Evolutionary conservation across 202 grass and related monocot genomes (phyloP).

Genomic region (Musa balbisiana): DNA sequence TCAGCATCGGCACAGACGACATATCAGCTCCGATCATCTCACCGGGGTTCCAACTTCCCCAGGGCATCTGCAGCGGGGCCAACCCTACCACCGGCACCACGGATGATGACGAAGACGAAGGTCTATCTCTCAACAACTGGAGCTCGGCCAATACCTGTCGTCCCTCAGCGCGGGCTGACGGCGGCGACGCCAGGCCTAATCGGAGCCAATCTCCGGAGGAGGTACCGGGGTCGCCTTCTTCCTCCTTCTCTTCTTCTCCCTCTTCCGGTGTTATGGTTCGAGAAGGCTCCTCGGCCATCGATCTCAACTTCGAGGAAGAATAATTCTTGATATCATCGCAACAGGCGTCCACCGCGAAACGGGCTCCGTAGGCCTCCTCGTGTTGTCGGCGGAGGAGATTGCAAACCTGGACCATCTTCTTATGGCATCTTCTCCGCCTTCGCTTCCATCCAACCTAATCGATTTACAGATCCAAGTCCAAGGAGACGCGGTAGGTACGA

Average conservation of each 20-base stretch:
- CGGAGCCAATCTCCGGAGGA: background rate
- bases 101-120: background rate
- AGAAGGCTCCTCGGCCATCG: background rate
- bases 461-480: too few relatives aligned
- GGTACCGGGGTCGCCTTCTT: background rate
- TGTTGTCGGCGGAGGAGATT: background rate
- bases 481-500: too few relatives aligned
- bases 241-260: background rate
- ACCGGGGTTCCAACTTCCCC: background rate
- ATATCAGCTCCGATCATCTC: too few relatives aligned
- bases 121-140: background rate
- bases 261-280: background rate
- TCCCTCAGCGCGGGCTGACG: too few relatives aligned
- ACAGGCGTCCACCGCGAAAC: background rate
- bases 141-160: too few relatives aligned
- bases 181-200: background rate
- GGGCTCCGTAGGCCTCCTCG: background rate
- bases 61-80: background rate
- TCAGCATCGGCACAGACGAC: too few relatives aligned
- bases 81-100: background rate
- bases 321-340: background rate
- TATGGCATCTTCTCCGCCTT: too few relatives aligned
- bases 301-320: background rate
- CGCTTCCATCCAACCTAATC: too few relatives aligned
- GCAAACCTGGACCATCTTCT: too few relatives aligned